Conservation (phyloP, 768 basidiomycete species). For the Antrodiella citrinella region DNA sequence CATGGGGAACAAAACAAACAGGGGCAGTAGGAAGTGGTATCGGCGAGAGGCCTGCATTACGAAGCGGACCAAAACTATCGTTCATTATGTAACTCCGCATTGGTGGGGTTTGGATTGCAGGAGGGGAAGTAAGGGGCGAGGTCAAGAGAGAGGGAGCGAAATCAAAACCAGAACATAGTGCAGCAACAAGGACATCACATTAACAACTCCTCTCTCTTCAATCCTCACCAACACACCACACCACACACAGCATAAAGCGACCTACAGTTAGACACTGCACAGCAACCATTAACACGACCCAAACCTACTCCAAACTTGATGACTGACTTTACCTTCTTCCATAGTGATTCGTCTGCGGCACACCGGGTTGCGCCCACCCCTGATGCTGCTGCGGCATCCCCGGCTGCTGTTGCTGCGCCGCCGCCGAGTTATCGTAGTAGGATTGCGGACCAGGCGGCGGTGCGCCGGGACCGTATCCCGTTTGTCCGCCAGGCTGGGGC, state of each 20-base stretch:
- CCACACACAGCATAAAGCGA: too few species aligned
- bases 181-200: too few species aligned
- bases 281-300: neutral
- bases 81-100: too few species aligned
- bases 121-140: too few species aligned
- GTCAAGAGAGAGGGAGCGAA: too few species aligned
- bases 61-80: too few species aligned
- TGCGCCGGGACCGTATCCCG: constrained; percentile 7
- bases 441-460: constrained; percentile 8
- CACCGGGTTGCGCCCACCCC: constrained; percentile 13
- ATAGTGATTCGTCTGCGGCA: constrained; percentile 22
- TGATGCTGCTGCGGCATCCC: constrained; percentile 11
- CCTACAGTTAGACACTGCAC: neutral
- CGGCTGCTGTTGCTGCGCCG: constrained; percentile 8
- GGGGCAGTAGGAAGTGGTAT: neutral
- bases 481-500: constrained; percentile 7
- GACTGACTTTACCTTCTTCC: constrained; percentile 14
- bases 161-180: too few species aligned
- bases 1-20: neutral
- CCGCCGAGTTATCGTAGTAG: constrained; percentile 1
- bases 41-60: too few species aligned
- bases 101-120: too few species aligned
- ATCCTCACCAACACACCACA: too few species aligned
- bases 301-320: too few species aligned
- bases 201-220: too few species aligned